These are phyloP conservation scores for Leccinum subtestaceum DNA, from an alignment of 768 basidiomycete genomes.

Conservation along the genomic window DNA sequence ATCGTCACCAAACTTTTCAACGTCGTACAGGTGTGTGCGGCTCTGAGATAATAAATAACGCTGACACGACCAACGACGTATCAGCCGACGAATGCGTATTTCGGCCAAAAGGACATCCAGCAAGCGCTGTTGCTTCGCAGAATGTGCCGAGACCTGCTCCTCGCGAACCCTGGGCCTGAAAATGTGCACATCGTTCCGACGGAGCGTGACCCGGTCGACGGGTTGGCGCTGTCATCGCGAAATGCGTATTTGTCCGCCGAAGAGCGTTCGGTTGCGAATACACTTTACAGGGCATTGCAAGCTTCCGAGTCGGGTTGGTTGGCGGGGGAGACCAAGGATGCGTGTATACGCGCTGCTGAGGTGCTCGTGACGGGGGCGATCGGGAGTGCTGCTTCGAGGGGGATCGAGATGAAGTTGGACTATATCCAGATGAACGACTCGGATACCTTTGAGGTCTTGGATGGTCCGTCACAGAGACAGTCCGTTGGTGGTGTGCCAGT, in stretches of 20 bases:
- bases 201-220: slow-evolving; percentile 58
- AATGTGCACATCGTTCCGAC: slow-evolving; percentile 89
- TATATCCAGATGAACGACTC: slow-evolving; percentile 90
- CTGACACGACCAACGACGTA: background rate
- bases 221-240: slow-evolving; percentile 86
- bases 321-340: slow-evolving; percentile 45
- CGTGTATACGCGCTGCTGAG: slow-evolving; percentile 45
- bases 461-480: slow-evolving; percentile 28
- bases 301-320: slow-evolving; percentile 58
- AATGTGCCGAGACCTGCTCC: slow-evolving; percentile 73
- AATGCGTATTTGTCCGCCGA: slow-evolving; percentile 73
- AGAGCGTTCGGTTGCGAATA: slow-evolving; percentile 62
- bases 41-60: background rate
- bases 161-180: slow-evolving; percentile 69
- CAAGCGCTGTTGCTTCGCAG: slow-evolving; percentile 85
- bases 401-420: slow-evolving; percentile 64
- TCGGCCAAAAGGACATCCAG: slow-evolving; percentile 98
- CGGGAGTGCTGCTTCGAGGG: slow-evolving; percentile 31
- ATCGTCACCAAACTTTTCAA: slow-evolving; percentile 96
- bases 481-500: slow-evolving; percentile 37
- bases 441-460: slow-evolving; percentile 65
- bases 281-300: slow-evolving; percentile 66
- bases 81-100: slow-evolving; percentile 85
- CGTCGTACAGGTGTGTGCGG: slow-evolving; percentile 64
- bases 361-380: slow-evolving; percentile 37